Conservation (phyloP, 306 rosid species). For the Arachis stenosperma region DNA sequence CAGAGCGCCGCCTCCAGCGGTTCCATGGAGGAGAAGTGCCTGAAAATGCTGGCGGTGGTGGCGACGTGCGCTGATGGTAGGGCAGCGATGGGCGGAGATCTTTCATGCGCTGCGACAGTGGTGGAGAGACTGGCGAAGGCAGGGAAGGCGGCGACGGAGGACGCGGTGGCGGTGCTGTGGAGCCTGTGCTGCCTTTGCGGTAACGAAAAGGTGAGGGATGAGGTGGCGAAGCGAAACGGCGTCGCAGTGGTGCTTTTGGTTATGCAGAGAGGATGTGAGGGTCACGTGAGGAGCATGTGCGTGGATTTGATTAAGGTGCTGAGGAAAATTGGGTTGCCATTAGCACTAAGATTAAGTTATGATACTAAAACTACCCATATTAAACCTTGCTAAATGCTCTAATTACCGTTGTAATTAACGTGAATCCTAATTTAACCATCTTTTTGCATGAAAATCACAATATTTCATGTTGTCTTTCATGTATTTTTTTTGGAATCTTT, state of each 20-base stretch:
- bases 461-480: neutral
- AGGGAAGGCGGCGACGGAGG: conserved; percentile 49
- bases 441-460: neutral
- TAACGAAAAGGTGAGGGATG: conserved; percentile 49
- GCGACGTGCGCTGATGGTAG: conserved; percentile 60
- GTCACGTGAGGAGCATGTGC: conserved; percentile 59
- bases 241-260: conserved; percentile 51
- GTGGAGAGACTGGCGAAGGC: conserved; percentile 52
- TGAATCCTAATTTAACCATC: neutral
- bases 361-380: conserved; percentile 57
- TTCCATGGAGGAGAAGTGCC: conserved; percentile 35
- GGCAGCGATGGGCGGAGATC: conserved; percentile 43
- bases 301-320: conserved; percentile 56
- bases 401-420: neutral
- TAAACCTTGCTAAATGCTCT: conserved; percentile 45
- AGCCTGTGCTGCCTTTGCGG: conserved; percentile 52
- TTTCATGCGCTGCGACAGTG: conserved; percentile 39
- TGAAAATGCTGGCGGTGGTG: conserved; percentile 42
- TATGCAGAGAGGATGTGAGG: conserved; percentile 59
- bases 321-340: conserved; percentile 27
- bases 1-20: conserved; percentile 3
- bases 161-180: conserved; percentile 59
- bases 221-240: conserved; percentile 52
- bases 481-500: neutral
- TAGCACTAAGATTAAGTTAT: conserved; percentile 30